Percentiles rank a stretch among this genome's conserved stretches.
Evolutionary conservation across 2,329 filamentous ascomycete genomes (phyloP).

Genomic region (Ascochyta rabiei): DNA sequence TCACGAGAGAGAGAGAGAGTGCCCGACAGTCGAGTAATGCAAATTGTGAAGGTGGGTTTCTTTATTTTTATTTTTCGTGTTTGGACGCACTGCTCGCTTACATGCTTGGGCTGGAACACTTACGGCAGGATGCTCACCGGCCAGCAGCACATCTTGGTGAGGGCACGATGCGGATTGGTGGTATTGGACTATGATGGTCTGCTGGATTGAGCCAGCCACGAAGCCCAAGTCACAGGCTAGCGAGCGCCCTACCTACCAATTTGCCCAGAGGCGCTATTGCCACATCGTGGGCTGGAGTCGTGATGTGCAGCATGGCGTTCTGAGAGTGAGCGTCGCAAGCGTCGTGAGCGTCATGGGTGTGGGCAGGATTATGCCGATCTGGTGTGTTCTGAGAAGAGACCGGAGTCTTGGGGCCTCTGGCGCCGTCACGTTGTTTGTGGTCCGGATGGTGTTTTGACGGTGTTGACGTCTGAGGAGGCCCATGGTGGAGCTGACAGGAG

Average conservation of each 20-base stretch:
- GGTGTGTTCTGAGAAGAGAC: constrained; percentile 2
- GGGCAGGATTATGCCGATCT: constrained; percentile 5
- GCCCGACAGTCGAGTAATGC: not conserved
- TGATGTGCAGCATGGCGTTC: constrained; percentile 1
- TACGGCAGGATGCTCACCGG: not conserved
- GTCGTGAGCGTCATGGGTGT: not conserved
- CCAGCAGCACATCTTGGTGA: constrained; percentile 1
- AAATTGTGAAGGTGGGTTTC: not conserved
- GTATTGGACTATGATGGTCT: constrained; percentile 1
- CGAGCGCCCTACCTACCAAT: not conserved
- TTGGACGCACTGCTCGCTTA: not conserved
- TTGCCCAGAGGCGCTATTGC: not conserved
- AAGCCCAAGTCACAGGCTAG: constrained; percentile 4
- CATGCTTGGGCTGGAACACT: not conserved
- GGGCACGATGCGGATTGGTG: constrained; percentile 10
- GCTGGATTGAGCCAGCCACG: constrained; percentile 14
- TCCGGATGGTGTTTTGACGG: constrained; percentile 3
- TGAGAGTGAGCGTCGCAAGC: not conserved
- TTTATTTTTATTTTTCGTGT: too few species aligned
- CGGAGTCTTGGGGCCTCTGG: constrained; percentile 4
- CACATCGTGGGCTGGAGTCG: constrained; percentile 2
- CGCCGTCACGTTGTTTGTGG: not conserved
- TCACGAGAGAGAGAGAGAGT: not conserved
- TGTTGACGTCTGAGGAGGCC: constrained; percentile 14
- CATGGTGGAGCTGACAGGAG: not conserved